Base-by-base conservation (phyloP, 1,284 basidiomycete species). In the Anthracocystis walkeri region DNA sequence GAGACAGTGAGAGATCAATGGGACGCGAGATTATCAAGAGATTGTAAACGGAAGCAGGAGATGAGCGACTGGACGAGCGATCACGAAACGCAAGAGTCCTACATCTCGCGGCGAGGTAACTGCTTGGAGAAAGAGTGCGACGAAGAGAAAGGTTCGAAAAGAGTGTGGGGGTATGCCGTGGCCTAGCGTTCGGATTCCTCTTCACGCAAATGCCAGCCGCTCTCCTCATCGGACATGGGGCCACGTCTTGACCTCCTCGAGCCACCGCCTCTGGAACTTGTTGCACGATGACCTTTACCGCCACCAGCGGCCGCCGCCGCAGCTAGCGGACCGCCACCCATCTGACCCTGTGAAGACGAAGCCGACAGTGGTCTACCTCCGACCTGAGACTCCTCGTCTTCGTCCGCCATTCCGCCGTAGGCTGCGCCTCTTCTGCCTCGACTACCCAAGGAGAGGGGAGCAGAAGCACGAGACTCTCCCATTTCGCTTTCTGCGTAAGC, bases 401-500 rank as follows among this genome's bases (percentile, higher is more conserved):
- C 50, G 18, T 67, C 65, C 27, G 55, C 70, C 35, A 74, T 68
- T 20, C 69, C 74, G n/a, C 65, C 65, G 51, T 82, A 82, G 0
- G 74, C 69, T 8, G 58, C 53, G 18, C 80, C 80, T 40, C 80
- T 70, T 7, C 80, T 60, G 21, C 80, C 80, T 5, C 80, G 58
- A 8, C 64, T 58, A 16, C 78, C 78, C 7, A 82, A 60, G 54
- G 75, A 77, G 10, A 73, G 44, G 18, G 79, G 79, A 2, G 72
- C 64, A 2, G 66, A 69, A 1, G 58, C 62, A 7, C 65, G 29
- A 8, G 68, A 69, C 27, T 74, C 64, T 38, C 35, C 35, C 58
- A 68, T 75, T 18, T 78, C 79, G 4, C 70, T 70, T n/a, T 82
- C 80, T 20, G 53, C 66, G 63, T 83, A 82, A 4, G 65, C 75